Percentiles rank a stretch among this genome's conserved stretches.
phyloP scores from a whole-genome alignment of 306 rosid genomes.

The Coriaria nepalensis region DNA sequence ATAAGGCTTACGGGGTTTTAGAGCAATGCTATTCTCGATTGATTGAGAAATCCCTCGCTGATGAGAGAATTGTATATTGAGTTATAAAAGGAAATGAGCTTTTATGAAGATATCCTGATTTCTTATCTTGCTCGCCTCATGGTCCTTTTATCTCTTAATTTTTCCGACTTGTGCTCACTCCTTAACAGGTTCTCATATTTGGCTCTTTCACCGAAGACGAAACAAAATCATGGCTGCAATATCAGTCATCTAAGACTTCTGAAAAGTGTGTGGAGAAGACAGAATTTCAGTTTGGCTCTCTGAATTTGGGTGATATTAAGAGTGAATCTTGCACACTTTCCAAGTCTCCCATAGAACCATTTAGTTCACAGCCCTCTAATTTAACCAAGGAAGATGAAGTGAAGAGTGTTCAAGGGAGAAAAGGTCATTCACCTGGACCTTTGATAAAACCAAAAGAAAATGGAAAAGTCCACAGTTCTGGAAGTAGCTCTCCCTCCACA shows the following conservation, averaged over 20 bases:
- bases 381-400: constrained; percentile 25
- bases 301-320: constrained; percentile 16
- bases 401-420: constrained; percentile 15
- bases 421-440: constrained; percentile 14
- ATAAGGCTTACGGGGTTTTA: no score
- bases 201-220: constrained; percentile 95
- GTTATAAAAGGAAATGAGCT: no score
- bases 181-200: constrained; percentile 43
- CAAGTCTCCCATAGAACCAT: constrained; percentile 19
- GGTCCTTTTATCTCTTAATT: no score
- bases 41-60: no score
- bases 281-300: constrained; percentile 56
- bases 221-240: constrained; percentile 43
- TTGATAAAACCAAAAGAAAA: constrained; percentile 30
- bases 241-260: constrained; percentile 25
- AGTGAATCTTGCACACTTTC: constrained; percentile 21
- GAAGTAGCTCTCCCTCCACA: constrained; percentile 9
- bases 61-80: no score
- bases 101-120: no score
- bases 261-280: constrained; percentile 39
- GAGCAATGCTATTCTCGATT: no score
- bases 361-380: constrained; percentile 13
- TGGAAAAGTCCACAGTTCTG: constrained; percentile 21
- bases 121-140: no score
- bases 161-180: constrained; percentile 6